Conservation (phyloP, 2,329 filamentous ascomycete genomes). For the Hortaea sp. region DNA sequence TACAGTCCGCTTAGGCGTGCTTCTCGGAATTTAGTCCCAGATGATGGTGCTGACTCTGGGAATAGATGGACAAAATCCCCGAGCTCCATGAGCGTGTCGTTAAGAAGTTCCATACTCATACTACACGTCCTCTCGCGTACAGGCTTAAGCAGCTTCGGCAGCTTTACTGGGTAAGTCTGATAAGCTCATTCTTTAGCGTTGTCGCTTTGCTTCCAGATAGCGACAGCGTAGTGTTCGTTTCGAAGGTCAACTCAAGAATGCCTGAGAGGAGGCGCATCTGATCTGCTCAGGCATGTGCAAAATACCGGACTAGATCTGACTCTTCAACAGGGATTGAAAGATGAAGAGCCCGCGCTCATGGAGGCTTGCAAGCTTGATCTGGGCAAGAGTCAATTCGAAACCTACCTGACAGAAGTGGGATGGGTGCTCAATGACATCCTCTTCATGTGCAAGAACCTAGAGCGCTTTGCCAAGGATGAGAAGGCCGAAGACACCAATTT, state of each 20-base stretch:
- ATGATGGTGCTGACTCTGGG: too few species aligned
- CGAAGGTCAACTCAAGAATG: too few species aligned
- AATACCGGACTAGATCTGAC: too few species aligned
- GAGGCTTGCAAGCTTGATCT: conserved; percentile 72
- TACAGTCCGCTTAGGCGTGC: too few species aligned
- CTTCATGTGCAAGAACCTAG: conserved; percentile 65
- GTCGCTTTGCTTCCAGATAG: too few species aligned
- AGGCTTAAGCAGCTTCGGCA: conserved; percentile 78
- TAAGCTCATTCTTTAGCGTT: too few species aligned
- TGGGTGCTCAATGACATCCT: conserved; percentile 76
- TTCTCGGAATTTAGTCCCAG: too few species aligned
- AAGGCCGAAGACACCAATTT: conserved; percentile 58
- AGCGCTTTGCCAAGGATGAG: conserved; percentile 77
- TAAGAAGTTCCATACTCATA: conserved; percentile 64
- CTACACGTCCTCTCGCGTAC: conserved; percentile 74
- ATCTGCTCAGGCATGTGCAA: too few species aligned
- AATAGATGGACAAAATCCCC: conserved; percentile 51
- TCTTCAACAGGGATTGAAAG: conserved; percentile 43
- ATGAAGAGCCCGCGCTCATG: conserved; percentile 61
- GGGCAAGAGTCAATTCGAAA: conserved; percentile 66
- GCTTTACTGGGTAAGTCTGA: conserved; percentile 67
- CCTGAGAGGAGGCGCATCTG: too few species aligned
- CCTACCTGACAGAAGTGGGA: conserved; percentile 61
- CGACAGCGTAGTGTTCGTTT: too few species aligned
- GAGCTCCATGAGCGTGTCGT: conserved; percentile 50